Evolutionary conservation across 2,329 filamentous ascomycete genomes (phyloP).

Genomic region (Acarospora socialis): DNA sequence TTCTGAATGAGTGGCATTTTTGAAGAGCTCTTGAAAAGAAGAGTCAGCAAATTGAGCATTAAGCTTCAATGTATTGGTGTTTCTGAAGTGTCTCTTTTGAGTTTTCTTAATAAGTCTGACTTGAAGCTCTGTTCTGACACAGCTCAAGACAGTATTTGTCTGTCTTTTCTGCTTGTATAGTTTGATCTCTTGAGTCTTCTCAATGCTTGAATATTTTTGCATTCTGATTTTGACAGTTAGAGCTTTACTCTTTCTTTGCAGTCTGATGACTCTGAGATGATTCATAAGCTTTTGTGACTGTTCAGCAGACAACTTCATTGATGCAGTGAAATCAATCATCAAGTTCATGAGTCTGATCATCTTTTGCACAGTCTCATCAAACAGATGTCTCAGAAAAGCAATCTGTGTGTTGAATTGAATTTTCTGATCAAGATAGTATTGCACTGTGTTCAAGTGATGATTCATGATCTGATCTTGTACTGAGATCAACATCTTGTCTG

Average conservation of each 20-base stretch:
- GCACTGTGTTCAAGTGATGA: background rate
- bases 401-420: background rate
- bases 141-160: background rate
- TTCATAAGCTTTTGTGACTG: background rate
- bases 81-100: background rate
- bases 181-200: background rate
- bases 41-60: background rate
- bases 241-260: background rate
- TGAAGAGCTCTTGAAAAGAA: background rate
- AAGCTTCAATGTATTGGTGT: background rate
- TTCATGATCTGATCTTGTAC: background rate
- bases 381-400: background rate
- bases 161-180: background rate
- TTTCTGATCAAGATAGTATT: background rate
- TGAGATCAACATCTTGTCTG: background rate
- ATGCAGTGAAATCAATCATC: background rate
- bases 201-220: background rate
- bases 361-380: background rate
- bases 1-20: background rate
- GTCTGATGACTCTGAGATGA: background rate
- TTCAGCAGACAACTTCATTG: background rate
- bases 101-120: background rate
- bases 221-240: background rate
- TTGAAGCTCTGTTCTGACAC: background rate
- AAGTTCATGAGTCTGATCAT: background rate